Percentiles rank a stretch among this genome's conserved stretches.
phyloP scores from a whole-genome alignment of 495 filamentous ascomycete genomes.

The Penicillium nucicola region DNA sequence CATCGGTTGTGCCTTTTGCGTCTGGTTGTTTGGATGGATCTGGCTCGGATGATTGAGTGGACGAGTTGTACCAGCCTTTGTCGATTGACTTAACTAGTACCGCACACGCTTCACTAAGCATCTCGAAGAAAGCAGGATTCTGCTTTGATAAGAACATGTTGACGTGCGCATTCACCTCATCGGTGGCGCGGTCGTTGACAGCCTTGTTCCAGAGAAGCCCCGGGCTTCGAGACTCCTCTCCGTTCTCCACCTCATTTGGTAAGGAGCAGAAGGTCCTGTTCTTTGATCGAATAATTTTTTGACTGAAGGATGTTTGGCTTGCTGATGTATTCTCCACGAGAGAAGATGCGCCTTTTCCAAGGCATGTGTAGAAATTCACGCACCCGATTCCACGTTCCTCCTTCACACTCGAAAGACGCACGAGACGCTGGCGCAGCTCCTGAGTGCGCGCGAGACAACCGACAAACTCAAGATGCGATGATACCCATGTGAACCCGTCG shows the following conservation, averaged over 20 bases:
- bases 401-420: slow-evolving; percentile 52
- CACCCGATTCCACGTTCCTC: slow-evolving; percentile 60
- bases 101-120: slow-evolving; percentile 65
- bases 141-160: slow-evolving; percentile 80
- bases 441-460: slow-evolving; percentile 77
- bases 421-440: slow-evolving; percentile 69
- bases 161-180: slow-evolving; percentile 82
- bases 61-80: slow-evolving; percentile 37
- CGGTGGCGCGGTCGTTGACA: slow-evolving; percentile 71
- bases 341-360: slow-evolving; percentile 60
- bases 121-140: slow-evolving; percentile 72
- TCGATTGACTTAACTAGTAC: slow-evolving; percentile 50
- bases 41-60: slow-evolving; percentile 24
- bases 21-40: slow-evolving; percentile 9
- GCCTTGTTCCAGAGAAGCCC: slow-evolving; percentile 59
- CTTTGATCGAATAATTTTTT: slow-evolving; percentile 42
- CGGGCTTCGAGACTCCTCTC: slow-evolving; percentile 18
- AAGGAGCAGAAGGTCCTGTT: slow-evolving; percentile 83
- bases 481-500: slow-evolving; percentile 72
- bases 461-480: slow-evolving; percentile 92
- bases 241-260: slow-evolving; percentile 53
- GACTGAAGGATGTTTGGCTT: slow-evolving; percentile 32
- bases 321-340: slow-evolving; percentile 30
- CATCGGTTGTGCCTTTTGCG: slow-evolving; percentile 12
- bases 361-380: slow-evolving; percentile 76